phyloP scores from a whole-genome alignment of 345 rosid genomes.

The Rhizophora mangle region DNA sequence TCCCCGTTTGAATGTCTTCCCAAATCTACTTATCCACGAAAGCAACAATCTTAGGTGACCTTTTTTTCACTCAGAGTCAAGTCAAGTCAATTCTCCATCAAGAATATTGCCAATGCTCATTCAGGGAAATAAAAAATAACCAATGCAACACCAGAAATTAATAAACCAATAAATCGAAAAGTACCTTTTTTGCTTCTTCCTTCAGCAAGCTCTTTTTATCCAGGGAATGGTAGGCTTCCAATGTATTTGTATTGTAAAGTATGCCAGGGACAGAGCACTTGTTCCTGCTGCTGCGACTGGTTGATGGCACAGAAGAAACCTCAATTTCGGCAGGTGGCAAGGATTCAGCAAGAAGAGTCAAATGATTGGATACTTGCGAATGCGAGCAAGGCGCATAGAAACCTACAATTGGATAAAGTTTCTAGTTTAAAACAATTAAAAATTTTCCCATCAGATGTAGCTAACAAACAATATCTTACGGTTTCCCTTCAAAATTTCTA shows the following conservation, averaged over 20 bases:
- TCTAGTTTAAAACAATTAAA: not conserved
- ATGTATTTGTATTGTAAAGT: slow-evolving; percentile 74
- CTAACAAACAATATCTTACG: too few species aligned
- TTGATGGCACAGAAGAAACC: slow-evolving; percentile 17
- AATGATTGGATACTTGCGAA: slow-evolving; percentile 64
- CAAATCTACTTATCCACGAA: slow-evolving; percentile 57
- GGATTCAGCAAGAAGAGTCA: slow-evolving; percentile 72
- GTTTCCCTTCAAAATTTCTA: too few species aligned
- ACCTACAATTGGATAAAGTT: slow-evolving; percentile 36
- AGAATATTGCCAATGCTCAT: too few species aligned
- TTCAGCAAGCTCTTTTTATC: slow-evolving; percentile 64
- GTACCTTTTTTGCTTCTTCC: slow-evolving; percentile 71
- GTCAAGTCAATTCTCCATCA: too few species aligned
- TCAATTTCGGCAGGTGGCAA: slow-evolving; percentile 43
- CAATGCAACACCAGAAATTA: not conserved
- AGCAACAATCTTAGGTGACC: not conserved
- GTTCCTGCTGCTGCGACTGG: slow-evolving; percentile 57
- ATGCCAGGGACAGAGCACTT: slow-evolving; percentile 77
- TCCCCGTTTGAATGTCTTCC: slow-evolving; percentile 80
- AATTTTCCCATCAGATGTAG: too few species aligned
- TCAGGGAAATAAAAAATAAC: too few species aligned
- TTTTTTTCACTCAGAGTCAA: not conserved
- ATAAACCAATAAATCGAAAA: not conserved
- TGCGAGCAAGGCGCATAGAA: slow-evolving; percentile 89
- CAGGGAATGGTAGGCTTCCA: slow-evolving; percentile 60